Percentiles rank a stretch among this genome's conserved stretches.
Conservation (phyloP, 2,329 filamentous ascomycete genomes). For the Cryphonectria parasitica region DNA sequence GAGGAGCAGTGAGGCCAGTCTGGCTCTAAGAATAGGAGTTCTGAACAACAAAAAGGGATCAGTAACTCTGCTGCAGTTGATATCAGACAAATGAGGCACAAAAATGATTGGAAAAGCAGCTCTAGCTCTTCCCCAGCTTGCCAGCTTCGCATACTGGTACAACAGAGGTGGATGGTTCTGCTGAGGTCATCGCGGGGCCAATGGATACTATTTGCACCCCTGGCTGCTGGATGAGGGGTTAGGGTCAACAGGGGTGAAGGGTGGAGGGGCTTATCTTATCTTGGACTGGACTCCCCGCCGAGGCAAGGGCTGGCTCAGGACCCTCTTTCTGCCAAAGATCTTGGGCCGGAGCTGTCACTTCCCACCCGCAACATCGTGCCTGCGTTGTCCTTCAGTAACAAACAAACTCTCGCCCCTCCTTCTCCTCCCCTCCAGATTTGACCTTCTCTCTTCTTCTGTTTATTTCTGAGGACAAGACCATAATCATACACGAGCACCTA, state of each 20-base stretch:
- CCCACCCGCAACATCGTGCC: conserved; percentile 7
- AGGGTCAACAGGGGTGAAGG: neutral
- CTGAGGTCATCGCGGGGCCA: conserved; percentile 29
- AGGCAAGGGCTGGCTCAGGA: conserved; percentile 12
- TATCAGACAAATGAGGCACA: neutral
- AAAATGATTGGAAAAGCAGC: neutral
- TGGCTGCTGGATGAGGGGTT: neutral
- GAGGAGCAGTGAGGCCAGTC: neutral
- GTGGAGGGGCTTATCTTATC: conserved; percentile 14
- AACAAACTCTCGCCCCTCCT: neutral
- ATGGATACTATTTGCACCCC: neutral
- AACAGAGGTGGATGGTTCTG: conserved; percentile 3
- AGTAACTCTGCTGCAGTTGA: neutral
- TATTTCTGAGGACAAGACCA: neutral
- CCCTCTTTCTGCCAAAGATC: conserved; percentile 21
- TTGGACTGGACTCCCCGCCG: conserved; percentile 12
- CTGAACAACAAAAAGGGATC: neutral
- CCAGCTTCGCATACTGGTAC: neutral
- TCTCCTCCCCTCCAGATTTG: neutral
- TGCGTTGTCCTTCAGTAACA: neutral
- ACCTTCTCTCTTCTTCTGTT: neutral
- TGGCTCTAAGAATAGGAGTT: neutral
- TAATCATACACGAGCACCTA: neutral
- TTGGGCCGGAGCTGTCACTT: conserved; percentile 20
- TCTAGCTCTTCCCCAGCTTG: neutral